A percentile compares a stretch with the other conserved stretches of the same genome.
Conservation (phyloP, 1,139 yeast species). For the Hemisphaericaspora xylofermentans region DNA sequence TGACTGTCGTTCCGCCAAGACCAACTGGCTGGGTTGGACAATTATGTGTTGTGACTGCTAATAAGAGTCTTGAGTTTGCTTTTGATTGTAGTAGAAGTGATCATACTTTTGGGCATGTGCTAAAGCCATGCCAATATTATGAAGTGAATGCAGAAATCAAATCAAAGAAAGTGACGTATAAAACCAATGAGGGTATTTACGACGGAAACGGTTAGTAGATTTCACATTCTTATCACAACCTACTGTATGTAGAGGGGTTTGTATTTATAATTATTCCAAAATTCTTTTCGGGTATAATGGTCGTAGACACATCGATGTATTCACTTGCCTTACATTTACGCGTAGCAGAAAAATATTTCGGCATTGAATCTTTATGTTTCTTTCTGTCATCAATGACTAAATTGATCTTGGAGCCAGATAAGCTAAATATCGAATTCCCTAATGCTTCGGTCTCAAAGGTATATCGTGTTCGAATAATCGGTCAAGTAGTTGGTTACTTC, state of each 20-base stretch:
- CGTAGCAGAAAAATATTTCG: no score
- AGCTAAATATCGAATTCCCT: constrained; percentile 21
- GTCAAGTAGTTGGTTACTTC: constrained; percentile 26
- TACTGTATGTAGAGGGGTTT: no score
- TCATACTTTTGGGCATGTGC: constrained; percentile 8
- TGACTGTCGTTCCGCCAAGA: constrained; percentile 6
- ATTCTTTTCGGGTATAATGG: no score
- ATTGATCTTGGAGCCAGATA: constrained; percentile 28
- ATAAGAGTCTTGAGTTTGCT: constrained; percentile 4
- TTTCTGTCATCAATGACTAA: constrained; percentile 26
- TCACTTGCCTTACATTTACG: no score
- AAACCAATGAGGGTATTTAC: not conserved
- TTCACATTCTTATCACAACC: no score
- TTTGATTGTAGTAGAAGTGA: constrained; percentile 8
- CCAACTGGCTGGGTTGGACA: constrained; percentile 10
- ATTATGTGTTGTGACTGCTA: constrained; percentile 6
- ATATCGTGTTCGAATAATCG: constrained; percentile 29
- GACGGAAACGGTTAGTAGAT: no score
- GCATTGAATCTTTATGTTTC: no score
- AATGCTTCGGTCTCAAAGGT: constrained; percentile 22
- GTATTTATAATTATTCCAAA: no score
- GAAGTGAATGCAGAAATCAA: constrained; percentile 4
- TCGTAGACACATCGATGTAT: no score
- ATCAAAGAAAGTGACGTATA: not conserved
- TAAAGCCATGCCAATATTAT: constrained; percentile 8